A percentile compares a stretch with the other conserved stretches of the same genome.
These are phyloP conservation scores for Hordeum marinum DNA, from an alignment of 176 grass and related monocot species.

Conservation along the genomic window DNA sequence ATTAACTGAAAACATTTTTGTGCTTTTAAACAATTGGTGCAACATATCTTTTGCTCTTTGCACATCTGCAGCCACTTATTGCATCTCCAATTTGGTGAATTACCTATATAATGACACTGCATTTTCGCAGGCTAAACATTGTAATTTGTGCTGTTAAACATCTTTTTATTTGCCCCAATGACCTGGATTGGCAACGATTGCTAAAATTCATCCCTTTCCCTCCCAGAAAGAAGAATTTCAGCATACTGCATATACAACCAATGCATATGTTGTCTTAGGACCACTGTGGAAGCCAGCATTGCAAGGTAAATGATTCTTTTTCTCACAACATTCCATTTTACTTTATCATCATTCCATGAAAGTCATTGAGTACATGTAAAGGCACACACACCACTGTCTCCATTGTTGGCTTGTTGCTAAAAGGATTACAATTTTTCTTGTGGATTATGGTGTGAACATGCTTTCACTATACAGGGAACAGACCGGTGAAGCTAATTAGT, in stretches of 20 bases:
- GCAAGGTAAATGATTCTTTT: constrained; percentile 49
- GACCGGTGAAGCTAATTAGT: constrained; percentile 50
- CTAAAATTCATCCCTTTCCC: constrained; percentile 15
- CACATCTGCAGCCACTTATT: neutral
- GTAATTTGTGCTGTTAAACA: neutral
- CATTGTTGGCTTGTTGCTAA: neutral
- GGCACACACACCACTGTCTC: neutral
- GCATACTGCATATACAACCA: constrained; percentile 91
- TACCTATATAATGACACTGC: constrained; percentile 1
- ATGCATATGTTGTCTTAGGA: constrained; percentile 80
- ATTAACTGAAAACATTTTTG: neutral
- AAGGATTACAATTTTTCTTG: neutral
- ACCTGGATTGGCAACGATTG: constrained; percentile 14
- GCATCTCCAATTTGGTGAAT: neutral
- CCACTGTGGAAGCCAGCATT: constrained; percentile 56
- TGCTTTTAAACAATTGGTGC: neutral
- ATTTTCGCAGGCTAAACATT: neutral
- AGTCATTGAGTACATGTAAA: neutral
- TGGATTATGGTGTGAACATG: neutral
- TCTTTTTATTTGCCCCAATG: neutral
- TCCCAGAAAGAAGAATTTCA: constrained; percentile 97
- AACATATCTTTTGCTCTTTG: neutral
- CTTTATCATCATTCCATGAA: neutral
- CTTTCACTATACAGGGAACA: constrained; percentile 52
- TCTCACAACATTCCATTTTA: neutral